These are phyloP conservation scores for Phytophthora hibernalis DNA, from an alignment of 352 stramenopile genomes.

Conservation along the genomic window DNA sequence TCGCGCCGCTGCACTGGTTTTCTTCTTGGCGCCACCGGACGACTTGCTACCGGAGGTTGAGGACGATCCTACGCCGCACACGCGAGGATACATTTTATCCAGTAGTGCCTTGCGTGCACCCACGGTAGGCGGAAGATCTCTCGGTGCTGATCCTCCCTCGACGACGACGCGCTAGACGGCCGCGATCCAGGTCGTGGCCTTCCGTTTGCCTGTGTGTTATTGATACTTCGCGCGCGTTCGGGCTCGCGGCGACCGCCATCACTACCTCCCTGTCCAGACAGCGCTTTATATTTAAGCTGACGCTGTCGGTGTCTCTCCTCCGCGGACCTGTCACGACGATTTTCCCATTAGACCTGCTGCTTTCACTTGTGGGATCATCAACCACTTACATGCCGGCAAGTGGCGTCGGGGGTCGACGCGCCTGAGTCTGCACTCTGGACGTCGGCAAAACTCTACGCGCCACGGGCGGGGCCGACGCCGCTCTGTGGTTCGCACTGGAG, in stretches of 20 bases:
- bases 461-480: slow-evolving; percentile 37
- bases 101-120: slow-evolving; percentile 72
- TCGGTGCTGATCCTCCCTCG: slow-evolving; percentile 18
- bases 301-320: slow-evolving; percentile 69
- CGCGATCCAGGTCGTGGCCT: slow-evolving; percentile 29
- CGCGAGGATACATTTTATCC: slow-evolving; percentile 83
- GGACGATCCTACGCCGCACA: slow-evolving; percentile 55
- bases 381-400: slow-evolving; percentile 39
- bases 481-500: slow-evolving; percentile 22
- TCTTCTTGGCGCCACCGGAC: slow-evolving; percentile 41
- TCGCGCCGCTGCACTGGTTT: slow-evolving; percentile 31
- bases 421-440: slow-evolving; percentile 27
- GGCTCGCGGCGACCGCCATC: slow-evolving; percentile 28
- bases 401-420: slow-evolving; percentile 25
- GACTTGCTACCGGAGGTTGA: slow-evolving; percentile 31
- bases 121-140: slow-evolving; percentile 21
- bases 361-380: not conserved
- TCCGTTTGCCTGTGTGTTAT: slow-evolving; percentile 18
- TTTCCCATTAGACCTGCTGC: slow-evolving; percentile 13
- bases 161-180: slow-evolving; percentile 30
- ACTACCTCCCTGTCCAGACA: slow-evolving; percentile 34
- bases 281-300: slow-evolving; percentile 49
- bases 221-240: slow-evolving; percentile 26
- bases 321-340: slow-evolving; percentile 41
- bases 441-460: slow-evolving; percentile 36